Evolutionary conservation across 306 rosid genomes (phyloP), one percentile per base, ranked within the genome.

Genomic region (Parietaria judaica): DNA sequence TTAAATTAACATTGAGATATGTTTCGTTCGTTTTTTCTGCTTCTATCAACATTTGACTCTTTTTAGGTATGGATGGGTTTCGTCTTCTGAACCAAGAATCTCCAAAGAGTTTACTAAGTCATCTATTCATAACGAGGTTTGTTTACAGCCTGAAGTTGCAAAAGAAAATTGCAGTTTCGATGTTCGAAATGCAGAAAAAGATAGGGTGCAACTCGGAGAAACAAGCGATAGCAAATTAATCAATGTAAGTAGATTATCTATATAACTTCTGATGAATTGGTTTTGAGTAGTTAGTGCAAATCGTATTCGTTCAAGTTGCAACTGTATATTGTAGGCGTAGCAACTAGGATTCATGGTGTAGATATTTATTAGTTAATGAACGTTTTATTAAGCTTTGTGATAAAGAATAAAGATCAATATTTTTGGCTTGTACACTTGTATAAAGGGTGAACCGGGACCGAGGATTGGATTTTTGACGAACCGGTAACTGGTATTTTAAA

Each of bases 31-130:
- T 3, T 45, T 45, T 34, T 41, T 34, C 60, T 56, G 14, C 16
- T 56, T n/a, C 39, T 11, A 10, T 34, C 38, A 56, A 46, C 3
- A 39, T 31, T 3, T 45, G 9, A 11, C 14, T 49, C 13, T 46
- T 65, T 70, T 9, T 64, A 92, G 98, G 89, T 92, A 86, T 70
- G 98, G 95, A 55, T 92, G 98, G 96, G 78, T 82, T 72, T 70
- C 65, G 58, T 60, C 13, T 56, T 54, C 64, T 13, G 80, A 79
- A 39, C 66, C 67, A 47, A 49, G 64, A 54, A 14, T 67, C 46
- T 47, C 47, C 31, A 66, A 59, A 54, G 71, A 70, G 67, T 74
- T 70, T 65, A 64, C 73, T 15, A 52, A 56, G 38, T 66, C 69
- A 36, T 60, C 77, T n/a, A 52, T 58, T 71, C 68, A 81, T 48